phyloP scores from a whole-genome alignment of 31 red algal species.

The Bonnemaisonia californica region DNA sequence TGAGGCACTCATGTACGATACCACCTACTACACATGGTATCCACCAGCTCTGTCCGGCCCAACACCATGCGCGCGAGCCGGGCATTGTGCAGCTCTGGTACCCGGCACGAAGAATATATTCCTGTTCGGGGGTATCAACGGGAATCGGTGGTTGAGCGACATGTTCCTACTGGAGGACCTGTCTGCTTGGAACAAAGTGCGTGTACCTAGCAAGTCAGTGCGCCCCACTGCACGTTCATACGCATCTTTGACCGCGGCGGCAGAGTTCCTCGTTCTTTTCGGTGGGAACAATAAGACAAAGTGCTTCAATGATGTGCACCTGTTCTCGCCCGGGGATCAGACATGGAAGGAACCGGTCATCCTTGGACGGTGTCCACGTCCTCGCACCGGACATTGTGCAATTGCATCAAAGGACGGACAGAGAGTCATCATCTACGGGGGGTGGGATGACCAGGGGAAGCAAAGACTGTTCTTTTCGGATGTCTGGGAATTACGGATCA shows the following conservation, averaged over 20 bases:
- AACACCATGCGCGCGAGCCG: conserved; percentile 37
- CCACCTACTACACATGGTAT: conserved; percentile 39
- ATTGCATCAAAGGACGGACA: conserved; percentile 39
- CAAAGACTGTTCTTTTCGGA: conserved; percentile 53
- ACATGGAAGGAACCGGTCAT: conserved; percentile 38
- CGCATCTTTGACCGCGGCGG: conserved; percentile 43
- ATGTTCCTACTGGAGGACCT: conserved; percentile 45
- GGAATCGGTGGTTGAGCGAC: conserved; percentile 49
- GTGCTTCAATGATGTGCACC: conserved; percentile 50
- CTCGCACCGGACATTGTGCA: conserved; percentile 51
- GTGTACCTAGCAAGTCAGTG: background rate
- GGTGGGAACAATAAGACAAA: conserved; percentile 59
- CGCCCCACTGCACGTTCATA: conserved; percentile 45
- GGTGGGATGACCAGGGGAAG: conserved; percentile 61
- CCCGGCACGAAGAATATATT: conserved; percentile 26
- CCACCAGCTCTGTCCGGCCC: conserved; percentile 23
- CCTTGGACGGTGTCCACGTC: conserved; percentile 27
- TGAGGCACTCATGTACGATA: conserved; percentile 39
- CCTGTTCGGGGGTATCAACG: conserved; percentile 48
- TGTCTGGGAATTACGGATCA: conserved; percentile 49
- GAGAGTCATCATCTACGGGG: conserved; percentile 41
- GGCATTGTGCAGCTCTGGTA: conserved; percentile 42
- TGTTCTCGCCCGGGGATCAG: conserved; percentile 12
- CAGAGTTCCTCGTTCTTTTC: conserved; percentile 41
- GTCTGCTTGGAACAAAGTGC: conserved; percentile 40